Evolutionary conservation across 2,329 filamentous ascomycete genomes (phyloP).

Genomic region (Coniochaeta sp.): DNA sequence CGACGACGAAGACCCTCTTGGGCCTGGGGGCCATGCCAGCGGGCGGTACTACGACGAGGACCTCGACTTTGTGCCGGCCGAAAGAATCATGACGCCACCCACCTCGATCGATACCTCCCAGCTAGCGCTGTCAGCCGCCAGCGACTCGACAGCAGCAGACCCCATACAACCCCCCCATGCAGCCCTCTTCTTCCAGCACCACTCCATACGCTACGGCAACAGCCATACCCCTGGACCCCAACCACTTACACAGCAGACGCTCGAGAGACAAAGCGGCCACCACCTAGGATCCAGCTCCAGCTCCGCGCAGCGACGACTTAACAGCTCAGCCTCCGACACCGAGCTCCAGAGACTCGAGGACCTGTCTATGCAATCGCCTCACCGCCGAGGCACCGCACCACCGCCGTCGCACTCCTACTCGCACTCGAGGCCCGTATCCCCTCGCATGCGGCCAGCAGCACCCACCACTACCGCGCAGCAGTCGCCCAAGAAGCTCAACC

Average conservation of each 20-base stretch:
- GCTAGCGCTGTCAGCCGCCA: background rate
- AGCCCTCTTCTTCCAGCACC: background rate
- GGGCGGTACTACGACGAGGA: conserved; percentile 6
- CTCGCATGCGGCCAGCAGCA: background rate
- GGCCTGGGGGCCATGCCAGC: conserved; percentile 5
- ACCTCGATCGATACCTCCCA: conserved; percentile 1
- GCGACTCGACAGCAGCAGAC: background rate
- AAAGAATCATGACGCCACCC: conserved; percentile 10
- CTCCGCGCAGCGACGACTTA: background rate
- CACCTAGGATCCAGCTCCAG: background rate
- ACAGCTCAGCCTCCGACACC: conserved; percentile 20
- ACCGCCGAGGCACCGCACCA: conserved; percentile 9
- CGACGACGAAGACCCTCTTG: conserved; percentile 10
- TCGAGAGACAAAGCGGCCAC: background rate
- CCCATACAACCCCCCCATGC: background rate
- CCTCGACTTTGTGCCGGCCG: background rate
- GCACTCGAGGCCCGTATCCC: conserved; percentile 12
- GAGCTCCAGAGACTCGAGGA: conserved; percentile 24
- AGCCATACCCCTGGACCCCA: background rate
- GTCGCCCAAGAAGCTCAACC: conserved; percentile 16
- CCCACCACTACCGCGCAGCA: conserved; percentile 4
- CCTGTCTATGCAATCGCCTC: conserved; percentile 21
- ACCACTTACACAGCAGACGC: background rate
- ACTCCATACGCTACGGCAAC: background rate
- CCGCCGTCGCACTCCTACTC: background rate